Conservation (phyloP, 2,329 filamentous ascomycete species). For the Pseudogymnoascus sp. region DNA sequence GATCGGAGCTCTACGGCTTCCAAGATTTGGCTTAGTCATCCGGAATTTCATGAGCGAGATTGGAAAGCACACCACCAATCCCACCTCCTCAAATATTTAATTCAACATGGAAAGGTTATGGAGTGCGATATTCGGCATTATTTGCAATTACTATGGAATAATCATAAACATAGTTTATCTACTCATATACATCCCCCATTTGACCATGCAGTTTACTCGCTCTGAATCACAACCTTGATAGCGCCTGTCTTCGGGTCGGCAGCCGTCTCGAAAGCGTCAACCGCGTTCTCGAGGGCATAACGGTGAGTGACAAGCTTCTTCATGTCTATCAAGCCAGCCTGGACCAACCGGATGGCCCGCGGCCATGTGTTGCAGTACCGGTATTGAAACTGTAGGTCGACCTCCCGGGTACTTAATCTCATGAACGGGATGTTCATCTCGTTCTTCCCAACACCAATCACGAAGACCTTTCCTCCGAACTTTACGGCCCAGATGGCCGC, state of each 20-base stretch:
- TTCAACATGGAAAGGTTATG: neutral
- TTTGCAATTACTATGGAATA: neutral
- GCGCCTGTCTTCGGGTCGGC: conserved; percentile 82
- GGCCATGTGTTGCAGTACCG: conserved; percentile 96
- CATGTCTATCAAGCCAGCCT: conserved; percentile 76
- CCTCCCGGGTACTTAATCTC: conserved; percentile 80
- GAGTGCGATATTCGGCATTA: neutral
- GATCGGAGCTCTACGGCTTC: conserved; percentile 8
- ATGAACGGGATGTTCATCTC: conserved; percentile 96
- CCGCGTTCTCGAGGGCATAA: conserved; percentile 74
- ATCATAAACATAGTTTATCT: conserved; percentile 3
- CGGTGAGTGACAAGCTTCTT: conserved; percentile 80
- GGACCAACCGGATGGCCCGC: conserved; percentile 76
- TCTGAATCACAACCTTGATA: conserved; percentile 97
- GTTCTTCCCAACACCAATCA: conserved; percentile 91
- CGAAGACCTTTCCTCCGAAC: conserved; percentile 94
- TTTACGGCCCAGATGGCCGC: conserved; percentile 83
- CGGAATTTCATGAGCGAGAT: conserved; percentile 7
- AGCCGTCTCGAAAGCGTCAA: conserved; percentile 84
- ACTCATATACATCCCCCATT: conserved; percentile 14
- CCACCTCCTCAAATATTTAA: neutral
- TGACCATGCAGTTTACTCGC: conserved; percentile 23
- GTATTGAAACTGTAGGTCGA: conserved; percentile 95
- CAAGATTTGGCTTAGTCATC: conserved; percentile 7
- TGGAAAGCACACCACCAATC: neutral